Base-by-base conservation (phyloP, 176 grass and related monocot genomes). In the Hordeum marinum region DNA sequence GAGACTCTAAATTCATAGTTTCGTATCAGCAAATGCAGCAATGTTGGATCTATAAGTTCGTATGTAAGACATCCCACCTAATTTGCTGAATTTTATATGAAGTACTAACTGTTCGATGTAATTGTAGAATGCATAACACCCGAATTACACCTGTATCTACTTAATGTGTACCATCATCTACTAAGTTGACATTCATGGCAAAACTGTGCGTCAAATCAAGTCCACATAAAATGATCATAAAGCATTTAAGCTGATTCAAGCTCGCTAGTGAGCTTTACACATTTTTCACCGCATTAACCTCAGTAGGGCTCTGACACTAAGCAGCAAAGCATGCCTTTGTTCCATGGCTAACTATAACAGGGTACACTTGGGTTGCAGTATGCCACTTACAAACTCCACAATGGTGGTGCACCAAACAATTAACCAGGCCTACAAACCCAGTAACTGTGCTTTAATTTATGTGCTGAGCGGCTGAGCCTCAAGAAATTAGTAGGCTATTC, bases 271-370 rank as follows among this genome's bases (percentile, higher is more conserved):
- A 84, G 76, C 43, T 73, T 79, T 36, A 32, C 7, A 1, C 21
- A 78, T 26, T 17, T 62, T 83, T 88, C 72, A 70, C 63, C 17
- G 7, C 5, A 50, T n/a, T 60, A 77, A 77, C 8, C 29, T 71
- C 11, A 34, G 41, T 40, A 58, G 24, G 57, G 21, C 29, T 12
- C 32, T 48, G 57, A 35, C 27, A 20, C 26, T 62, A 72, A 41
- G 75, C 23, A 52, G 50, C 58, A 55, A 37, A 70, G 2, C 6
- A 77, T 82, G 63, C 15, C 24, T 71, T 78, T 36, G 63, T 48
- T 63, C 41, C 43, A 83, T 43, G 42, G 40, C 20, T 68, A 59
- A 12, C 34, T 32, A 4, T 9, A 68, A 77, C 50, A 82, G 7
- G 5, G 36, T 10, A 87, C 13, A 10, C 13, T 39, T 82, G 13